Evolutionary conservation across 148 eudicot species (phyloP).

Genomic region (Vaccinium vitisidaea): DNA sequence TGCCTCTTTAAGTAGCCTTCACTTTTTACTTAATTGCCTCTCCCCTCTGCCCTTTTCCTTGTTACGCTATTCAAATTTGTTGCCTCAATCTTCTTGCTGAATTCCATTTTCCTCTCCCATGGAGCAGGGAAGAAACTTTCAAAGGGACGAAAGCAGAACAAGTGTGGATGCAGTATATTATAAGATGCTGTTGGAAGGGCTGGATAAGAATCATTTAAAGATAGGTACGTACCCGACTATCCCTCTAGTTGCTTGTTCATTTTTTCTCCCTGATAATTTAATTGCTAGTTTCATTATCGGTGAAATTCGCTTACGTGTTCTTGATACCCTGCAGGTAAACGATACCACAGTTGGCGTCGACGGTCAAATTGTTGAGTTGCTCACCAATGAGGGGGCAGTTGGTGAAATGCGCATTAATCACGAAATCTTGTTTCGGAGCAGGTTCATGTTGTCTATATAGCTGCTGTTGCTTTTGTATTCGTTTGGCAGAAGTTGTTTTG

Average conservation of each 20-base stretch:
- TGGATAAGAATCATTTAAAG: conserved; percentile 13
- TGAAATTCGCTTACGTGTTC: not conserved
- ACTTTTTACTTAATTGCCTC: too few species aligned
- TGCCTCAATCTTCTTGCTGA: conserved; percentile 5
- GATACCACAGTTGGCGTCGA: conserved; percentile 16
- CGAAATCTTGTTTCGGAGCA: conserved; percentile 11
- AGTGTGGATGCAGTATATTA: conserved; percentile 51
- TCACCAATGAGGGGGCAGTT: conserved; percentile 11
- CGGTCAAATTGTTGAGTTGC: conserved; percentile 14
- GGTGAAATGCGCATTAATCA: conserved; percentile 19
- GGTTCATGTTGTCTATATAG: conserved; percentile 18
- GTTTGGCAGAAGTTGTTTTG: conserved; percentile 1
- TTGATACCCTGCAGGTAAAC: conserved; percentile 15
- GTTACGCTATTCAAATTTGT: not conserved
- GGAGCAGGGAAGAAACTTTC: conserved; percentile 47
- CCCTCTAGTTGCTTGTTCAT: not conserved
- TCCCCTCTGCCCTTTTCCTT: too few species aligned
- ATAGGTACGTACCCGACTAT: conserved; percentile 17
- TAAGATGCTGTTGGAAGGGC: conserved; percentile 27
- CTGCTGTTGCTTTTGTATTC: conserved; percentile 16
- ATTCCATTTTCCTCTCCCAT: conserved; percentile 15
- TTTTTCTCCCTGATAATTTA: not conserved
- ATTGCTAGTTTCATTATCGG: not conserved
- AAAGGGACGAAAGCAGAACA: conserved; percentile 36
- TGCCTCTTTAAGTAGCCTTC: too few species aligned